Base-by-base conservation (phyloP, 768 basidiomycete species). In the Suillus brevipes region DNA sequence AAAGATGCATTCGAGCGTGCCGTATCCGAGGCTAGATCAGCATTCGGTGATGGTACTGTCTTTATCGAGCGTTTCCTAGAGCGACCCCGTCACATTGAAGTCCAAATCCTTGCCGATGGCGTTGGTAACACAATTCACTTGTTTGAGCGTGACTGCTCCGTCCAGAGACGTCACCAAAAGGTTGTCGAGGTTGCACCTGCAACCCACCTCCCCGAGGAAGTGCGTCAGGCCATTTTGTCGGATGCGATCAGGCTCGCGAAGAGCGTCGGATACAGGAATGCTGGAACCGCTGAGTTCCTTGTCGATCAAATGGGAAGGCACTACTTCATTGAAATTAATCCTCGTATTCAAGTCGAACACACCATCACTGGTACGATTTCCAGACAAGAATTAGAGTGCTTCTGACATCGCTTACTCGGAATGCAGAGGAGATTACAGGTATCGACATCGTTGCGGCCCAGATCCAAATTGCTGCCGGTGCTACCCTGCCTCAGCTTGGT, bases 291-390 rank as follows among this genome's bases (percentile, higher is more conserved):
- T 31, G 97, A 99, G 80, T 99, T 99, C 83, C 83, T 99, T 78
- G 95, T 99, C 67, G 97, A 99, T 78, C 92, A 95, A 75, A 87
- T 91, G 83, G 95, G 94, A 71, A 85, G 95, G 70, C 95, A 97
- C 79, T 99, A 99, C 80, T 99, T 99, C 81, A 99, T 99, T 73
- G 97, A 99, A 80, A 98, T 99, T 72, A 98, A 98, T 79, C 95
- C 97, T 37, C 95, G 97, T 81, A 98, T 99, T 72, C 97, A 99
- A 78, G 97, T 99, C 79, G 97, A 99, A 76, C 97, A 99, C 79
- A 99, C 97, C 64, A 98, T 99, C 76, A 98, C 97, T 66, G 95
- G 95, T 94, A 69, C 61, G 81, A 75, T 47, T 64, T 63, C 20
- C 36, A 49, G 53, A 60, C 18, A 18, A 50, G 43, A 69, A 52